Conservation (phyloP, 768 basidiomycete species). For the Pleurotus cornucopiae region DNA sequence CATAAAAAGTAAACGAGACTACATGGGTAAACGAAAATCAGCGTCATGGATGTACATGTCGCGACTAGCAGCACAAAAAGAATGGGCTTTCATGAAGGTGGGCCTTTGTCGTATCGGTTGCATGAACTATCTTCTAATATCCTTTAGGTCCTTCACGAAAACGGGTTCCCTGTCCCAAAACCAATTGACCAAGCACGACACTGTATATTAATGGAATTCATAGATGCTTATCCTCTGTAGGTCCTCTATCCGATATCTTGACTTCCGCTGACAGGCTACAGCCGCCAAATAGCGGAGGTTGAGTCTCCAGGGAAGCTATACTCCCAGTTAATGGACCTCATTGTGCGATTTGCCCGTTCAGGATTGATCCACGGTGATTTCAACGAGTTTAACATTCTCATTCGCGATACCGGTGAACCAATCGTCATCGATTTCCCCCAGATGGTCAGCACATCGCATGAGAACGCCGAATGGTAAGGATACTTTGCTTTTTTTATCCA, state of each 20-base stretch:
- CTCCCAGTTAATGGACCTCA: conserved; percentile 89
- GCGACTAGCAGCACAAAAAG: conserved; percentile 91
- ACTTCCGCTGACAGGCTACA: conserved; percentile 23
- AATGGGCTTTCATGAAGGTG: conserved; percentile 99
- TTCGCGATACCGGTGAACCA: conserved; percentile 72
- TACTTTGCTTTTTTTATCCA: conserved; percentile 9
- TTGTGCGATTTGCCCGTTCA: conserved; percentile 88
- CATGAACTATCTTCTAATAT: neutral
- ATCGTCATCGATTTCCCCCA: conserved; percentile 98
- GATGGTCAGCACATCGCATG: conserved; percentile 97
- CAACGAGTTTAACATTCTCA: conserved; percentile 99
- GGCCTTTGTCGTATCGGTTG: neutral
- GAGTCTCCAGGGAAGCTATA: conserved; percentile 88
- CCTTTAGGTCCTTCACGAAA: conserved; percentile 79
- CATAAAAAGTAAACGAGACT: conserved; percentile 95
- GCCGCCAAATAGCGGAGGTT: conserved; percentile 83
- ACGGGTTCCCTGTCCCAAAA: conserved; percentile 88
- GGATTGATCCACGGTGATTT: conserved; percentile 99
- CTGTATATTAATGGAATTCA: conserved; percentile 93
- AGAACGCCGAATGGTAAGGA: conserved; percentile 91
- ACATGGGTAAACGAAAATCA: conserved; percentile 90
- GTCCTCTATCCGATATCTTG: conserved; percentile 20
- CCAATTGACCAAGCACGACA: conserved; percentile 96
- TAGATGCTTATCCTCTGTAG: conserved; percentile 92
- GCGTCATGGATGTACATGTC: conserved; percentile 99